A percentile compares a stretch with the other conserved stretches of the same genome.
Evolutionary conservation across 768 basidiomycete species (phyloP).

Genomic region (Leucocoprinus leucothites): DNA sequence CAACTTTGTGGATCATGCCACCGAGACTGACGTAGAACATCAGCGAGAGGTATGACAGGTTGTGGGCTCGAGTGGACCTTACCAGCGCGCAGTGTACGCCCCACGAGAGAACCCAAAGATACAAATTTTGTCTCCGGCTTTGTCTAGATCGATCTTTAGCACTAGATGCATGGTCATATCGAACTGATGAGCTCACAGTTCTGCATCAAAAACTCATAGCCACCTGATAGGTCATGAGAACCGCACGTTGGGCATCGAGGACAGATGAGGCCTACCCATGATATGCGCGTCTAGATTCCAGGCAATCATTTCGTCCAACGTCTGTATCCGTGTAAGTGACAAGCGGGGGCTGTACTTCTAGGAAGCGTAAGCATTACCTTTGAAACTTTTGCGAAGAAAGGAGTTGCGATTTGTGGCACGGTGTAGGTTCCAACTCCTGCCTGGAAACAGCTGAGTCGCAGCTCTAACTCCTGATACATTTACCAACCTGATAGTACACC

Average conservation of each 20-base stretch:
- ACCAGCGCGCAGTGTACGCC: conserved; percentile 50
- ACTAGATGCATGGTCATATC: background rate
- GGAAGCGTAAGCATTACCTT: conserved; percentile 27
- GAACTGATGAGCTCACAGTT: conserved; percentile 37
- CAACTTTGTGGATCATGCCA: conserved; percentile 55
- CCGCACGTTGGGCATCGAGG: too few relatives aligned
- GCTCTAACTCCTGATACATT: background rate
- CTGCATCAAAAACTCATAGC: conserved; percentile 60
- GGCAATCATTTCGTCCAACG: conserved; percentile 42
- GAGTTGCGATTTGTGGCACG: conserved; percentile 39
- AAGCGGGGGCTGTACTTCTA: background rate
- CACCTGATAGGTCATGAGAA: conserved; percentile 26
- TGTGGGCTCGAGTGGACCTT: background rate
- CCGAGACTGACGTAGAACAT: conserved; percentile 30
- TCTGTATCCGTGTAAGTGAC: conserved; percentile 17
- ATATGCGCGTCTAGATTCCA: conserved; percentile 53
- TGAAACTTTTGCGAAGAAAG: conserved; percentile 36
- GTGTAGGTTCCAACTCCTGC: conserved; percentile 56
- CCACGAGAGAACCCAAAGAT: conserved; percentile 69
- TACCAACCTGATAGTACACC: conserved; percentile 32
- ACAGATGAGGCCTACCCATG: conserved; percentile 30
- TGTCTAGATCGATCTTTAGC: conserved; percentile 25
- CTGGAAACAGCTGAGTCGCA: conserved; percentile 20
- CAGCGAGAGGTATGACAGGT: background rate
- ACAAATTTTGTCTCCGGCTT: conserved; percentile 50